Percentiles rank a stretch among this genome's conserved stretches.
Evolutionary conservation across 495 filamentous ascomycete genomes (phyloP).

Genomic region (Lasiosphaeria hispida): DNA sequence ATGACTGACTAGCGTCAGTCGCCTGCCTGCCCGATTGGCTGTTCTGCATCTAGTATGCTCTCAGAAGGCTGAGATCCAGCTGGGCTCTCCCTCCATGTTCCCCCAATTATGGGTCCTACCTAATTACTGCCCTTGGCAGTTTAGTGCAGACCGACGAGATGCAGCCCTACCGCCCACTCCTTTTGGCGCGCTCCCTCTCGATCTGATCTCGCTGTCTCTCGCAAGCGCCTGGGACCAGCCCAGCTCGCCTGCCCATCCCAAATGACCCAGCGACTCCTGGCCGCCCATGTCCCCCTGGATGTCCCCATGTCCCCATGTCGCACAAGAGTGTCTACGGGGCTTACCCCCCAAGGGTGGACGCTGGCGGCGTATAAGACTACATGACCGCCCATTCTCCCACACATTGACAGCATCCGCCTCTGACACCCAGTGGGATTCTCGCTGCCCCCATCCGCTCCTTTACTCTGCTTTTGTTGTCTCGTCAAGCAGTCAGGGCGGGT

Average conservation of each 20-base stretch:
- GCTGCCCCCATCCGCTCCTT: constrained; percentile 11
- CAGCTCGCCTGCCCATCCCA: constrained; percentile 10
- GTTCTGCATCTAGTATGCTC: constrained; percentile 8
- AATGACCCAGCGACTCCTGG: constrained; percentile 11
- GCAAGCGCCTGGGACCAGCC: constrained; percentile 5
- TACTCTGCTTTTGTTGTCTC: not conserved
- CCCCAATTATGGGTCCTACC: constrained; percentile 3
- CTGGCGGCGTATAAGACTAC: constrained; percentile 18
- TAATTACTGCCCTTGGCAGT: constrained; percentile 16
- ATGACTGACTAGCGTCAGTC: constrained; percentile 12
- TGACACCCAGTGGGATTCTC: constrained; percentile 5
- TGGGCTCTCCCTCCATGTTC: not conserved
- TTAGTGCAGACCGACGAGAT: constrained; percentile 5
- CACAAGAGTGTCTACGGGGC: constrained; percentile 5
- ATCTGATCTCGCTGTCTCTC: constrained; percentile 6
- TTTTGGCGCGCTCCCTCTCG: constrained; percentile 5
- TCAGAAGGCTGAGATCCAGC: constrained; percentile 10
- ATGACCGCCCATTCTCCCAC: constrained; percentile 14
- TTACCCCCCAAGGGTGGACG: not conserved
- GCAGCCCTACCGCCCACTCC: constrained; percentile 9
- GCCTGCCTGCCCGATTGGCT: constrained; percentile 9
- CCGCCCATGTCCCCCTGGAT: not conserved
- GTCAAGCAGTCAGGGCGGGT: not conserved
- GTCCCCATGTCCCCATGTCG: constrained; percentile 8
- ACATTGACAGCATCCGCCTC: not conserved